Base-by-base conservation (phyloP, 163 green algal species). In the Trebouxia gelatinosa region DNA sequence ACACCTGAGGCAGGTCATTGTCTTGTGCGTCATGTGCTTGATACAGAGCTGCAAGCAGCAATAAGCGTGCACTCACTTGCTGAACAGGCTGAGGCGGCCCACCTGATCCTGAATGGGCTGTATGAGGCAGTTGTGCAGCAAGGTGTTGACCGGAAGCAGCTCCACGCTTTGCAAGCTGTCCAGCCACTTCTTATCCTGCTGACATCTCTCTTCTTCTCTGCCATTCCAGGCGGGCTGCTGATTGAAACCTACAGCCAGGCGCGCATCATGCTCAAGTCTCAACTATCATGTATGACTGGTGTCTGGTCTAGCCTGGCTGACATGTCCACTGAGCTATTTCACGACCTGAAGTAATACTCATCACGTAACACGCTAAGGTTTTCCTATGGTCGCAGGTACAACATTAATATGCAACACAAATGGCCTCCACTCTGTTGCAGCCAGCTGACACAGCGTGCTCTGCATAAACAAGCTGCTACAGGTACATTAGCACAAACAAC, bases 71-170 rank as follows among this genome's bases (percentile, higher is more conserved):
- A 43, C 61, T 29, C 5, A 26, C 59, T 39, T 34, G 21, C 26
- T 50, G n/a, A 19, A 34, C 6, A n/a, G 37, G 4, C 35, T 32
- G 16, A 31, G 29, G 35, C 9, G 26, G 23, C 3, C 6, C 11
- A 75, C 67, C 67, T 75, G 67, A 13, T 75, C 67, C n/a, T 75
- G 39, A 7, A 81, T 77, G 64, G 77, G 46, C 61, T 50, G 38
- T 23, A 65, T 58, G 32, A 80, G 29, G 32, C 79, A 78, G 46
- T 21, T 23, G 2, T 80, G 29, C 64, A 85, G 29, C 50, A 83
- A 31, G 17, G 70, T 48, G 31, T 82, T 35, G 13, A 82, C 26
- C 3, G 81, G 68, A 6, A 76, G 81, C 75, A 80, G 61, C 35
- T 81, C 80, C 26, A 81, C 40, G 3, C 6, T 17, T 64, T 76